Base-by-base conservation (phyloP, 495 filamentous ascomycete species). In the Achaetomiella virescens region DNA sequence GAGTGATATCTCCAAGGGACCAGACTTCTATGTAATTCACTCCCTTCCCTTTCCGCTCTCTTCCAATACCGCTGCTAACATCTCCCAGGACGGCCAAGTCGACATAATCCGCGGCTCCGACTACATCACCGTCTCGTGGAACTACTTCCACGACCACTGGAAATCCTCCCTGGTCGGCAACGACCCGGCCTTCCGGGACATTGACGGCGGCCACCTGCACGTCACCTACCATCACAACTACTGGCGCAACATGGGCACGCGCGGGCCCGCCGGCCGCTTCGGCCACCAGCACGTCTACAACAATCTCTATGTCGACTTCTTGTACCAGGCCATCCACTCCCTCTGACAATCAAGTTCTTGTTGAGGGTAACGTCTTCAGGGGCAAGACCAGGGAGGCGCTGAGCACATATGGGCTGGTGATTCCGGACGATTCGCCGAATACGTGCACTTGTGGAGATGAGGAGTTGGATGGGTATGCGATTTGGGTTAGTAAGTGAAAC, bases 121-220 rank as follows among this genome's bases (percentile, higher is more conserved):
- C 57, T 80, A 61, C 59, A 52, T 83, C 52, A 82, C 80, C 15
- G 55, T 81, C 49, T 72, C 65, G 36, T 76, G 62, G 71, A 79
- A 66, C 49, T 72, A 72, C 53, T 59, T 81, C 54, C 78, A 81
- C 63, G 82, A 86, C 69, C 83, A 87, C 74, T 86, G 72, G 72
- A 87, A 87, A 66, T 79, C 74, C 20, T 79, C 77, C 1, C 73
- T 87, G 6, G 70, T 86, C 36, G 84, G 84, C 25, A 84, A 86
- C 76, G 77, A 75, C 36, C 73, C 77, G 57, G 54, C 48, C 43
- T 77, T 80, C 61, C 66, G 60, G 25, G 58, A 63, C 33, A 58
- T 75, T 57, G 76, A 78, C 54, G 79, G 59, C 0, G 82, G 82
- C 31, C 68, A 82, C 50, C 75, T 86, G 14, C 79, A 70, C 59